Evolutionary conservation across 208 protist species (phyloP).

Genomic region (Novymonas esmeraldas): DNA sequence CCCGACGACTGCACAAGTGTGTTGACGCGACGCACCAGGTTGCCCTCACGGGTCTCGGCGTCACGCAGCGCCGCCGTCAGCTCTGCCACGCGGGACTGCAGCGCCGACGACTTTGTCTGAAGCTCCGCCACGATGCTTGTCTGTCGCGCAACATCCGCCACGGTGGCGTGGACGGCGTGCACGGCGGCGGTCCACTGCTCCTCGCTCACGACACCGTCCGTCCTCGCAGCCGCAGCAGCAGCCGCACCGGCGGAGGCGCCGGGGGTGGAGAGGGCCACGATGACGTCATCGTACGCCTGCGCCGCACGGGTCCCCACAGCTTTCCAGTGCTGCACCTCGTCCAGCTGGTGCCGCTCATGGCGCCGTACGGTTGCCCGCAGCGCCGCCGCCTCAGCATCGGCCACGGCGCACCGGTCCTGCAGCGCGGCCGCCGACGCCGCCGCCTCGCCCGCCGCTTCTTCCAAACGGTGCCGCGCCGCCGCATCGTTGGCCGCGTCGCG

Average conservation of each 20-base stretch:
- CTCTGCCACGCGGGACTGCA: background rate
- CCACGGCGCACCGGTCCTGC: conserved; percentile 3
- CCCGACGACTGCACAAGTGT: conserved; percentile 1
- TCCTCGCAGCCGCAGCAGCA: background rate
- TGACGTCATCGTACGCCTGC: background rate
- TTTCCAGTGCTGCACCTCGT: background rate
- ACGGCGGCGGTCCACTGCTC: background rate
- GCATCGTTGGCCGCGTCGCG: background rate
- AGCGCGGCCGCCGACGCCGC: background rate
- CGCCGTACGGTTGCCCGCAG: background rate
- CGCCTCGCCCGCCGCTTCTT: background rate
- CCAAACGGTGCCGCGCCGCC: background rate
- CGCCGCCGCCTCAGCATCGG: background rate
- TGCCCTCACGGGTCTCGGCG: background rate
- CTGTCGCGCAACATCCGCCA: background rate
- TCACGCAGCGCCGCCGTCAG: background rate
- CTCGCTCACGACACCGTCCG: background rate
- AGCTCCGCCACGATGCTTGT: background rate
- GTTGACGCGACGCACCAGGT: conserved; percentile 2
- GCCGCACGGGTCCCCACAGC: background rate
- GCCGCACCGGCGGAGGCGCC: background rate
- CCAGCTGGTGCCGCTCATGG: background rate
- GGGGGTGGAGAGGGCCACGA: background rate
- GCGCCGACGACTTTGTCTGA: background rate
- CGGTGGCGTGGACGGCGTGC: background rate